phyloP scores from a whole-genome alignment of 768 basidiomycete genomes.

The Kondoa malvinella region DNA sequence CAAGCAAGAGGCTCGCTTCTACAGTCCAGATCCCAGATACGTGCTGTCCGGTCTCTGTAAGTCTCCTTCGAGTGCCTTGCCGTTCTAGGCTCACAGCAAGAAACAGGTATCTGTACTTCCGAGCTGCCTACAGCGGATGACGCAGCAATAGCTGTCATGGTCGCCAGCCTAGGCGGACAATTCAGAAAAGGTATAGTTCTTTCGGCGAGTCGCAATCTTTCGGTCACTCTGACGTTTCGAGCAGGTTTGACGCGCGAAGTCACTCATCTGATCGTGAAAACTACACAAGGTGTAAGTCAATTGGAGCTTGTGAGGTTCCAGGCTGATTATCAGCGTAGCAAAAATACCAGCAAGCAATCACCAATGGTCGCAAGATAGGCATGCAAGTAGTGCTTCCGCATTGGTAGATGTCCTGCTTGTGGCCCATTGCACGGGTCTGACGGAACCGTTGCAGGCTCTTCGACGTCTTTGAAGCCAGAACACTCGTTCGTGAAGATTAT shows the following conservation, averaged over 20 bases:
- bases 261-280: slow-evolving; percentile 63
- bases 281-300: slow-evolving; percentile 28
- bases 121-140: slow-evolving; percentile 49
- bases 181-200: slow-evolving; percentile 38
- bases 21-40: slow-evolving; percentile 58
- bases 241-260: slow-evolving; percentile 60
- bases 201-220: neutral
- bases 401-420: slow-evolving; percentile 44
- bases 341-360: slow-evolving; percentile 42
- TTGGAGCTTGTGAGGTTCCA: too few relatives aligned
- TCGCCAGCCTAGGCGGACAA: slow-evolving; percentile 62
- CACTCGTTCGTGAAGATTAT: slow-evolving; percentile 24
- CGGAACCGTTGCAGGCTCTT: slow-evolving; percentile 40
- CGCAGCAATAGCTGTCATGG: slow-evolving; percentile 54
- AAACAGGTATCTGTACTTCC: slow-evolving; percentile 2
- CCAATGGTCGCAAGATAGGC: slow-evolving; percentile 30
- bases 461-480: slow-evolving; percentile 36
- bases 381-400: slow-evolving; percentile 67
- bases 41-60: slow-evolving; percentile 71
- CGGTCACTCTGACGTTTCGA: neutral
- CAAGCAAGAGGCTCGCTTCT: slow-evolving; percentile 42
- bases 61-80: slow-evolving; percentile 25
- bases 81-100: neutral
- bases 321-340: too few relatives aligned
- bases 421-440: neutral